A percentile compares a stretch with the other conserved stretches of the same genome.
Evolutionary conservation across 2,329 filamentous ascomycete genomes (phyloP).

Genomic region (Aspergillus spinulosporus): DNA sequence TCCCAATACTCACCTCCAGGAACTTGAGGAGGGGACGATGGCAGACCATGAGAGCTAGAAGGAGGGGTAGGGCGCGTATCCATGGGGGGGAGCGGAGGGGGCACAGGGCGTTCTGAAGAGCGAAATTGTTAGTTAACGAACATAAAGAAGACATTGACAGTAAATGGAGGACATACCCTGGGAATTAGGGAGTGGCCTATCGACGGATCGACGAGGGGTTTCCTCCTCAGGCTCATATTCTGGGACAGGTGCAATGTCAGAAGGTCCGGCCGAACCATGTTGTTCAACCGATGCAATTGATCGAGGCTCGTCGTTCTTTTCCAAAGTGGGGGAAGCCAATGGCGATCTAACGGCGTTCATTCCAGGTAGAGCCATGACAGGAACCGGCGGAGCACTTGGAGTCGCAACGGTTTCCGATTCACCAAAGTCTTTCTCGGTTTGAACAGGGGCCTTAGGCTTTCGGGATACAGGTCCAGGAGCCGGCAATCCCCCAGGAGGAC

Average conservation of each 20-base stretch:
- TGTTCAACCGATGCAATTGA: constrained; percentile 45
- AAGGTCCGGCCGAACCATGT: constrained; percentile 49
- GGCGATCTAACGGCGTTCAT: constrained; percentile 57
- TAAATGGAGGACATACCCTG: constrained; percentile 50
- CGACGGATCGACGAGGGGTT: constrained; percentile 38
- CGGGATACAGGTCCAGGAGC: constrained; percentile 41
- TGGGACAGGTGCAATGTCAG: constrained; percentile 56
- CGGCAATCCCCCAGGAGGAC: constrained; percentile 63
- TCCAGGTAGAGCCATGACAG: constrained; percentile 67
- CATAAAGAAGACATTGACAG: neutral
- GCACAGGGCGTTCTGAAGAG: constrained; percentile 46
- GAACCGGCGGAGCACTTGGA: constrained; percentile 46
- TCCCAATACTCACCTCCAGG: constrained; percentile 57
- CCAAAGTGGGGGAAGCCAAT: constrained; percentile 46
- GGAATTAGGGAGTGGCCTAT: constrained; percentile 46
- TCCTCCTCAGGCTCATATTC: constrained; percentile 37
- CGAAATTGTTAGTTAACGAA: constrained; percentile 1
- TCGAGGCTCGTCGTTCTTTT: constrained; percentile 52
- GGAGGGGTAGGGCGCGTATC: constrained; percentile 43
- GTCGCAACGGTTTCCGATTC: constrained; percentile 35
- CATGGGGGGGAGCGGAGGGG: constrained; percentile 46
- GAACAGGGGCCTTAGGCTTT: constrained; percentile 50
- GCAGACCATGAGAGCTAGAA: constrained; percentile 36
- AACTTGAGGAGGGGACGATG: constrained; percentile 37
- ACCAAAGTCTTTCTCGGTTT: constrained; percentile 36